phyloP scores from a whole-genome alignment of 768 basidiomycete genomes.

The Dacryopinax spathularia region DNA sequence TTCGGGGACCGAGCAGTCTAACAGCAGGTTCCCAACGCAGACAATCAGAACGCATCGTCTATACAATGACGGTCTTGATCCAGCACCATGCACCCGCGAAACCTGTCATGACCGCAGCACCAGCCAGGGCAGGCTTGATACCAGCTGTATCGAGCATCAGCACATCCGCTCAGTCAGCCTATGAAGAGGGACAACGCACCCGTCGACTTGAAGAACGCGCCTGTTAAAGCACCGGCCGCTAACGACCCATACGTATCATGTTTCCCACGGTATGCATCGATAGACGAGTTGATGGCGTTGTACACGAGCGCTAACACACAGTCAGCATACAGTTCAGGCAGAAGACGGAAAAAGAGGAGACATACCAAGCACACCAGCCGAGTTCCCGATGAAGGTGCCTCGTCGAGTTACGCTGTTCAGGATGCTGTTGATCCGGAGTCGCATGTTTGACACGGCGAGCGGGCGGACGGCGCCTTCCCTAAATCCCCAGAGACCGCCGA shows the following conservation, averaged over 20 bases:
- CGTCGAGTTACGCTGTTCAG: slow-evolving; percentile 93
- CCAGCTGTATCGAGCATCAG: slow-evolving; percentile 54
- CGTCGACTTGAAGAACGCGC: slow-evolving; percentile 84
- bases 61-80: slow-evolving; percentile 70
- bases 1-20: too few relatives aligned
- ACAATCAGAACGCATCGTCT: too few relatives aligned
- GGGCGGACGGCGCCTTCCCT: slow-evolving; percentile 84
- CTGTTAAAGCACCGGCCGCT: slow-evolving; percentile 80
- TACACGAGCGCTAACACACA: slow-evolving; percentile 68
- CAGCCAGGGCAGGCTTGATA: slow-evolving; percentile 72
- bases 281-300: slow-evolving; percentile 89
- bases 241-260: slow-evolving; percentile 88
- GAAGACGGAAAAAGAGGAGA: slow-evolving; percentile 13
- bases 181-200: slow-evolving; percentile 39
- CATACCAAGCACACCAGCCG: slow-evolving; percentile 91
- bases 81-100: slow-evolving; percentile 89
- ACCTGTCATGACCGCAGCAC: slow-evolving; percentile 78
- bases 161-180: too few relatives aligned
- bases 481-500: slow-evolving; percentile 92
- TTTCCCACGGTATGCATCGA: slow-evolving; percentile 75
- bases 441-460: slow-evolving; percentile 68
- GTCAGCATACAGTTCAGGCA: background rate
- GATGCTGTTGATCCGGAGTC: slow-evolving; percentile 90
- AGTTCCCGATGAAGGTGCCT: slow-evolving; percentile 96
- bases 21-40: too few relatives aligned